These are phyloP conservation scores for Calonectria hongkongensis DNA, from an alignment of 2,329 filamentous ascomycete genomes.

Conservation along the genomic window DNA sequence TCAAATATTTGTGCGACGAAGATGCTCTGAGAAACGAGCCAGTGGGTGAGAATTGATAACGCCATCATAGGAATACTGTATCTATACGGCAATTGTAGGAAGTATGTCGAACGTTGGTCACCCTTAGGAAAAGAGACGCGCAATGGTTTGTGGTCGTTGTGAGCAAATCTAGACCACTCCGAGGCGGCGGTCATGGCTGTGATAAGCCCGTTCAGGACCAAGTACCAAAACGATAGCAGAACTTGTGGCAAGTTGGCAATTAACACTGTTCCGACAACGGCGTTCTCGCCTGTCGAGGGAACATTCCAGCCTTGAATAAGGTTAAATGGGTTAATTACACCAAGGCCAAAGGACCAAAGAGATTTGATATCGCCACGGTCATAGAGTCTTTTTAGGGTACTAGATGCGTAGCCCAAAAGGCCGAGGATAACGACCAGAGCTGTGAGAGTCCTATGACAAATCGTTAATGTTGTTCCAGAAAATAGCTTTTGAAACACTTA, in stretches of 20 bases:
- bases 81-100: constrained; percentile 26
- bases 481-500: neutral
- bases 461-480: neutral
- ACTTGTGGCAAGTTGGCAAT: constrained; percentile 26
- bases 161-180: constrained; percentile 27
- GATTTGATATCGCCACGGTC: neutral
- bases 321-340: neutral
- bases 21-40: constrained; percentile 27
- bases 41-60: constrained; percentile 13
- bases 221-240: constrained; percentile 25
- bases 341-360: constrained; percentile 16
- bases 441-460: neutral
- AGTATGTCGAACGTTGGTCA: constrained; percentile 27
- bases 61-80: constrained; percentile 23
- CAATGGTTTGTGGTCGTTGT: neutral
- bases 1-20: constrained; percentile 7
- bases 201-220: constrained; percentile 17
- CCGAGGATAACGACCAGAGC: neutral
- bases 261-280: constrained; percentile 1
- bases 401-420: neutral
- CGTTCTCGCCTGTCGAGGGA: neutral
- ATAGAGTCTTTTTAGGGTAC: neutral
- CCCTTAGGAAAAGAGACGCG: constrained; percentile 10
- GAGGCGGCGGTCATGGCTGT: constrained; percentile 22
- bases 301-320: neutral